These are phyloP conservation scores for Stagonosporopsis tanaceti DNA, from an alignment of 2,329 filamentous ascomycete species.

Conservation along the genomic window DNA sequence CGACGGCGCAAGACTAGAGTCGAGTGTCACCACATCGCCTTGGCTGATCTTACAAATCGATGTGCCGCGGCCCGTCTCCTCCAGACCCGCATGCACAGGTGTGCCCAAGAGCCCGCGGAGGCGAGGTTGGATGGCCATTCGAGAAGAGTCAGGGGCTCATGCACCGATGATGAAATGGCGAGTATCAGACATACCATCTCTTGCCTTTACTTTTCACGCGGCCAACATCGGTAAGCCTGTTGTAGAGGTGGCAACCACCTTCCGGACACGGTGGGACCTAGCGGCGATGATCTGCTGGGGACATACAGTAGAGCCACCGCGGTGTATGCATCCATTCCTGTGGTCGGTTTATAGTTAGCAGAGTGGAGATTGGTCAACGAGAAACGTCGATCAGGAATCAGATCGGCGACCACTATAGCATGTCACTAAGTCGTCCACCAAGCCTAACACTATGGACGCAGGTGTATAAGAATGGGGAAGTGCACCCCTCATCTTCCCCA, in stretches of 20 bases:
- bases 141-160: background rate
- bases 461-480: conserved; percentile 5
- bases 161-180: background rate
- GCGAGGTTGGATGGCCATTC: background rate
- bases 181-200: background rate
- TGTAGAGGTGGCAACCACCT: background rate
- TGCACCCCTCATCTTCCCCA: background rate
- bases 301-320: background rate
- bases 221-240: background rate
- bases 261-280: background rate
- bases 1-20: background rate
- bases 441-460: background rate
- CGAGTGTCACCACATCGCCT: background rate
- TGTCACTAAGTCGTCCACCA: background rate
- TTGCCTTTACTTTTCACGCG: background rate
- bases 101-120: background rate
- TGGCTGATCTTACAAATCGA: no score
- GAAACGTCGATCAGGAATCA: conserved; percentile 2
- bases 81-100: background rate
- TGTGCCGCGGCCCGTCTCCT: background rate
- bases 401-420: background rate
- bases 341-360: background rate
- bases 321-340: background rate
- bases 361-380: background rate
- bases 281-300: background rate